These are phyloP conservation scores for Phaeosphaeriaceae sp. DNA, from an alignment of 2,329 filamentous ascomycete genomes.

Conservation along the genomic window DNA sequence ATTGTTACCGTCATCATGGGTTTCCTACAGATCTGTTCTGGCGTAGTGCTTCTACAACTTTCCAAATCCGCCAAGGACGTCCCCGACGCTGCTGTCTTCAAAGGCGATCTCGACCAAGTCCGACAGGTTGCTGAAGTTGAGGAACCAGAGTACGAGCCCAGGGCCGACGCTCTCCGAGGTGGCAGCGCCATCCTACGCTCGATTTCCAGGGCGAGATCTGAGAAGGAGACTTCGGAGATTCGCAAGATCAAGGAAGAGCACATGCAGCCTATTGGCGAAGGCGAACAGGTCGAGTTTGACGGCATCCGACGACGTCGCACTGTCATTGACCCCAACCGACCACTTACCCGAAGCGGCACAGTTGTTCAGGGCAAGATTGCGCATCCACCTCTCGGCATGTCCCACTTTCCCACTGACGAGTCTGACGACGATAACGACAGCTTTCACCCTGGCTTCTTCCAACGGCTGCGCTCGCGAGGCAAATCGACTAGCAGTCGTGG, in stretches of 20 bases:
- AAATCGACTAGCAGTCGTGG: conserved; percentile 40
- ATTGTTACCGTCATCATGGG: conserved; percentile 92
- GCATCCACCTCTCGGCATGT: conserved; percentile 88
- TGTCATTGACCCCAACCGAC: conserved; percentile 54
- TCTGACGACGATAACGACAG: conserved; percentile 44
- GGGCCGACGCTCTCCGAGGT: conserved; percentile 94
- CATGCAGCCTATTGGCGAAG: conserved; percentile 78
- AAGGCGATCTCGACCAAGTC: conserved; percentile 91
- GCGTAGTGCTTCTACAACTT: conserved; percentile 91
- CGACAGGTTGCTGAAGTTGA: conserved; percentile 94
- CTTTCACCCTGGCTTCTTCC: conserved; percentile 59
- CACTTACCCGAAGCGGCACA: conserved; percentile 39
- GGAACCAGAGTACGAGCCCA: conserved; percentile 94
- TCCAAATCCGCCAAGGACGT: conserved; percentile 98
- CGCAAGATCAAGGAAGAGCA: conserved; percentile 82
- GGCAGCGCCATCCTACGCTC: conserved; percentile 85
- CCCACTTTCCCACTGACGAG: conserved; percentile 75
- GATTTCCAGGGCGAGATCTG: conserved; percentile 76
- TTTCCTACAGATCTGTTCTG: conserved; percentile 91
- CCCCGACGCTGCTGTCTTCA: conserved; percentile 89
- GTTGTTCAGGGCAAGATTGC: conserved; percentile 57
- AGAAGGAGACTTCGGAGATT: conserved; percentile 81
- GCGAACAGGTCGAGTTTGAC: conserved; percentile 89
- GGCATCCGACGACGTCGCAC: conserved; percentile 79
- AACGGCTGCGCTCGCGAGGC: conserved; percentile 42